Evolutionary conservation across 2,329 filamentous ascomycete species (phyloP), one percentile per base, ranked within the genome.

Genomic region (Aspergillus pseudoterreus): DNA sequence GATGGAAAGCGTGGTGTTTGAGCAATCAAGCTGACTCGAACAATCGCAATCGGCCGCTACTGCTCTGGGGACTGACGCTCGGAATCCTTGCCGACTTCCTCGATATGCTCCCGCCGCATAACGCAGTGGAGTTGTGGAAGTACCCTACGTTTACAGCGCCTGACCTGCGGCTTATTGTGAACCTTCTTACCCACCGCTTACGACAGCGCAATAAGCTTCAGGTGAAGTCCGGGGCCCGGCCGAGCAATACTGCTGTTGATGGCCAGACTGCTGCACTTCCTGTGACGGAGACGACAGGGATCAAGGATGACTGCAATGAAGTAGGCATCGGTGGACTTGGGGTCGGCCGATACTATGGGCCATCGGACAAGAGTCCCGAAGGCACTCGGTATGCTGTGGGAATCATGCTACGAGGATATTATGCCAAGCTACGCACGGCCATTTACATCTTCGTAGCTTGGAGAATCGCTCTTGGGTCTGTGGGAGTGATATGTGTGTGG

Each of bases 41-140:
- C 57, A 60, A 72, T 56, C 65, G 67, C 58, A 58, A 65, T 56
- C 65, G 66, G 22, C 81, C 83, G 2, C 71, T 88, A 1, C 68
- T 87, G 10, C 78, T 88, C 1, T 88, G 85, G 85, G 85, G 85
- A 0, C 66, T 88, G 32, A 87, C 85, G 0, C 72, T 88, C 1
- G 85, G 84, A 4, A 81, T 88, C 30, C 68, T 87, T 36, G 82
- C 82, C 14, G 85, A 88, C 66, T 83, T 88, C 56, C 74, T 88
- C 21, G 83, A 87, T 56, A 78, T 86, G 61, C 69, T 87, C 4
- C 84, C 84, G n/a, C 83, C 84, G 1, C 74, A 78, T 56, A 82
- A 80, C 48, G 79, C 83, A 2, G 76, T 87, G 4, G 71, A 80
- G 32, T 66, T 86, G 22, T 88, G 85, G 84, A 79, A 78, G 27